Percentiles rank a stretch among this genome's conserved stretches.
These are phyloP conservation scores for Leptographium procerum DNA, from an alignment of 2,329 filamentous ascomycete genomes.

Conservation along the genomic window DNA sequence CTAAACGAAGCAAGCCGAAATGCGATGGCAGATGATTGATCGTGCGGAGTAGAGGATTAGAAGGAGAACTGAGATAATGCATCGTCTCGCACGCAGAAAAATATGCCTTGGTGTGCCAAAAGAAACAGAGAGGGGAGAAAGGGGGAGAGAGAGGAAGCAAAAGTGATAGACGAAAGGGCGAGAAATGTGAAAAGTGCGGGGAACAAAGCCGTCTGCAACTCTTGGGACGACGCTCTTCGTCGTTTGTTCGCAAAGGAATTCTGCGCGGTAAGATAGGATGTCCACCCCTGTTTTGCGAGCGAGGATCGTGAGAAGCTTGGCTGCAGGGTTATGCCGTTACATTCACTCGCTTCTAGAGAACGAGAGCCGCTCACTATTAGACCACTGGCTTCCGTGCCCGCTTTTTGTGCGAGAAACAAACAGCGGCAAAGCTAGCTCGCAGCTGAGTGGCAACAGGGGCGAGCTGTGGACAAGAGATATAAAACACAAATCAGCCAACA, in stretches of 20 bases:
- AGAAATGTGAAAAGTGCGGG: slow-evolving; percentile 1
- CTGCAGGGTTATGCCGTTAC: not conserved
- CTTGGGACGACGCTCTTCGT: not conserved
- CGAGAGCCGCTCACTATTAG: not conserved
- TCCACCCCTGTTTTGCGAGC: not conserved
- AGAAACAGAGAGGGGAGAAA: slow-evolving; percentile 11
- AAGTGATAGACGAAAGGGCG: slow-evolving; percentile 5
- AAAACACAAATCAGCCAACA: not conserved
- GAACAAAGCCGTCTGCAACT: no score
- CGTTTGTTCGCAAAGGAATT: not conserved
- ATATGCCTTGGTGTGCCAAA: slow-evolving; percentile 13
- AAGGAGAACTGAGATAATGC: slow-evolving; percentile 5
- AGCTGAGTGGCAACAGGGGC: not conserved
- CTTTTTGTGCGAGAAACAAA: not conserved
- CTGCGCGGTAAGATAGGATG: not conserved
- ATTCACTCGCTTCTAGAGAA: not conserved
- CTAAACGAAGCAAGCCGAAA: not conserved
- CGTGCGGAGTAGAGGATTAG: not conserved
- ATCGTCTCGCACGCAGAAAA: not conserved
- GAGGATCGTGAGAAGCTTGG: not conserved
- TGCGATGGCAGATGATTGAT: not conserved
- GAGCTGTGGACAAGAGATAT: not conserved
- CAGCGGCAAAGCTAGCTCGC: not conserved
- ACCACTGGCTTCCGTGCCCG: not conserved
- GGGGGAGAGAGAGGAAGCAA: not conserved